Conservation (phyloP, 1,284 basidiomycete species). For the Xerocomus nothofagi region DNA sequence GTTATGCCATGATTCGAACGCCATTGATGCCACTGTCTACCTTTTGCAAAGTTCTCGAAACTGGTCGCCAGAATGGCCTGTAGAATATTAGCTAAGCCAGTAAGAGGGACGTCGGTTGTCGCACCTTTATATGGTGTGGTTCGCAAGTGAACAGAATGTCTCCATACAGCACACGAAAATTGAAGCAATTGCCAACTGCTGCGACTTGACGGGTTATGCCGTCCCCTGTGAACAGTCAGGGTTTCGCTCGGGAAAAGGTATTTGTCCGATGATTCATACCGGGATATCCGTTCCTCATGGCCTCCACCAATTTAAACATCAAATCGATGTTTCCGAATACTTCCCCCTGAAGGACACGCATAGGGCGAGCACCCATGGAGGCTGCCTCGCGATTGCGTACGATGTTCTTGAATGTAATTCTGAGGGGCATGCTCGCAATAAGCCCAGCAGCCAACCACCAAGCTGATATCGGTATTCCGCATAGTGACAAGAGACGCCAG, state of each 20-base stretch:
- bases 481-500: conserved; percentile 9
- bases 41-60: conserved; percentile 40
- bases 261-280: conserved; percentile 15
- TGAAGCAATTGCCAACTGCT: conserved; percentile 18
- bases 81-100: background rate
- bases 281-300: conserved; percentile 24
- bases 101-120: background rate
- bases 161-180: conserved; percentile 23
- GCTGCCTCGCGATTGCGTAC: conserved; percentile 10
- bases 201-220: conserved; percentile 14
- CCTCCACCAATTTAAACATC: conserved; percentile 15
- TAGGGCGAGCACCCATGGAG: conserved; percentile 29
- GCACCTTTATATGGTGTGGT: conserved; percentile 27
- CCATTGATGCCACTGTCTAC: conserved; percentile 21
- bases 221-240: conserved; percentile 12
- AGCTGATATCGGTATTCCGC: conserved; percentile 3
- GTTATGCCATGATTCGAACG: conserved; percentile 7
- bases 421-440: conserved; percentile 12
- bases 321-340: conserved; percentile 27
- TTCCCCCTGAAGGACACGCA: conserved; percentile 16
- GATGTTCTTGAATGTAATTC: conserved; percentile 10
- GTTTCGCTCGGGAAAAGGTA: background rate
- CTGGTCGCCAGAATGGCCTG: conserved; percentile 35
- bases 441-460: conserved; percentile 14
- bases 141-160: conserved; percentile 28